Conservation (phyloP, 148 eudicot genomes). For the Oxyria digyna region DNA sequence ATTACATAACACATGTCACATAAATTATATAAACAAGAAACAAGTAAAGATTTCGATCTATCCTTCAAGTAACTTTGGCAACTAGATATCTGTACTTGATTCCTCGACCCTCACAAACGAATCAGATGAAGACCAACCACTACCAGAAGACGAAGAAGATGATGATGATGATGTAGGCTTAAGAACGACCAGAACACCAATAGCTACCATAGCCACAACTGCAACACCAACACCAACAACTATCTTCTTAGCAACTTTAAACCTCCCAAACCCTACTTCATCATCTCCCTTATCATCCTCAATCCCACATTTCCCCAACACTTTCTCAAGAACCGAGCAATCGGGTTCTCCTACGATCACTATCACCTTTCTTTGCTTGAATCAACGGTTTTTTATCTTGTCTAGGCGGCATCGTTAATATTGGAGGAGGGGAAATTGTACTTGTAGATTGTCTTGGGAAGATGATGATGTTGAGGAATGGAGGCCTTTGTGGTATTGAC, state of each 20-base stretch:
- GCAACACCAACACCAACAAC: constrained; percentile 21
- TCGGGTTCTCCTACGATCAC: not conserved
- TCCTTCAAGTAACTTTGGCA: too few species aligned
- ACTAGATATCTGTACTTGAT: too few species aligned
- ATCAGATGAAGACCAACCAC: too few species aligned
- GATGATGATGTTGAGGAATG: too few species aligned
- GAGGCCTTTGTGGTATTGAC: too few species aligned
- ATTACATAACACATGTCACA: too few species aligned
- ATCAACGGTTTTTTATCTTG: constrained; percentile 1
- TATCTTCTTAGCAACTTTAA: constrained; percentile 13
- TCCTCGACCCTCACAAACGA: not conserved
- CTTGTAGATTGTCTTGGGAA: constrained; percentile 29
- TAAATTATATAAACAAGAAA: too few species aligned
- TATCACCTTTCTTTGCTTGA: constrained; percentile 1
- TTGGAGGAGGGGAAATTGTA: too few species aligned
- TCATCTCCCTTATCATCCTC: constrained; percentile 3
- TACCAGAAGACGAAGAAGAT: too few species aligned
- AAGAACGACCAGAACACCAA: constrained; percentile 19
- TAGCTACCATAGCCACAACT: constrained; percentile 20
- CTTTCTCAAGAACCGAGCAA: not conserved
- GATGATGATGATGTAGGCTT: too few species aligned
- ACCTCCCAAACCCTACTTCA: constrained; percentile 10
- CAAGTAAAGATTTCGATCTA: too few species aligned
- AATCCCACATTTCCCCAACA: not conserved
- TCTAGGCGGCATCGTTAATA: not conserved